Percentiles rank a stretch among this genome's conserved stretches.
Conservation (phyloP, 2,329 filamentous ascomycete genomes). For the Ophiostoma ulmi region DNA sequence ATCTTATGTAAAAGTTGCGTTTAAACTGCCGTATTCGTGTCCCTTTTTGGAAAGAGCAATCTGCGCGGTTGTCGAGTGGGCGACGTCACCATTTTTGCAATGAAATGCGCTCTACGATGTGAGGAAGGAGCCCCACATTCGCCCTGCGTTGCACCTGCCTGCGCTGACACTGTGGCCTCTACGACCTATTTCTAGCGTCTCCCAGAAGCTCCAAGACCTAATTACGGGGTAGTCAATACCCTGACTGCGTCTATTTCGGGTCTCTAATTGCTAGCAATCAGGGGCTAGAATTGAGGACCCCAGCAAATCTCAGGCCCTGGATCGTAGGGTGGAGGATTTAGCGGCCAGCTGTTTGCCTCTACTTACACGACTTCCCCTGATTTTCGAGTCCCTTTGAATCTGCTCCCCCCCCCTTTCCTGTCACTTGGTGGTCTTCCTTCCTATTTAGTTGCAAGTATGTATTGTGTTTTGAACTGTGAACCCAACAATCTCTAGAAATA, state of each 20-base stretch:
- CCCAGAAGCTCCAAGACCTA: neutral
- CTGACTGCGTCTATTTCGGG: neutral
- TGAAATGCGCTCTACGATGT: neutral
- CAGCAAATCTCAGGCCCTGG: neutral
- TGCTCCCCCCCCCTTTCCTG: neutral
- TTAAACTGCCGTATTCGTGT: slow-evolving; percentile 8
- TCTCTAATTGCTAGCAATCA: neutral
- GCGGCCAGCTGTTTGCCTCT: neutral
- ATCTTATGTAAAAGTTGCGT: neutral
- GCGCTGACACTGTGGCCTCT: slow-evolving; percentile 25
- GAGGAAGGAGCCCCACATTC: slow-evolving; percentile 14
- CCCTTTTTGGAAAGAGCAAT: slow-evolving; percentile 19
- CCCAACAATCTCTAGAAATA: neutral
- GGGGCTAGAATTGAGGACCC: neutral
- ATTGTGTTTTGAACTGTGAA: neutral
- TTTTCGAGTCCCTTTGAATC: neutral
- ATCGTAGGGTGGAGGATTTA: neutral
- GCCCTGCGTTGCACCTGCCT: slow-evolving; percentile 15
- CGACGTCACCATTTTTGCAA: slow-evolving; percentile 23
- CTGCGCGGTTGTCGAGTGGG: slow-evolving; percentile 13
- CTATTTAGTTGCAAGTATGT: neutral
- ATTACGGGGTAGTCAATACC: neutral
- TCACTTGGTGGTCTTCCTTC: neutral
- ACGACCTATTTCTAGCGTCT: neutral
- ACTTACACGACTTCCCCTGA: slow-evolving; percentile 4